Percentiles rank a stretch among this genome's conserved stretches.
Conservation (phyloP, 2,329 filamentous ascomycete genomes). For the Aspergillus tamarii region DNA sequence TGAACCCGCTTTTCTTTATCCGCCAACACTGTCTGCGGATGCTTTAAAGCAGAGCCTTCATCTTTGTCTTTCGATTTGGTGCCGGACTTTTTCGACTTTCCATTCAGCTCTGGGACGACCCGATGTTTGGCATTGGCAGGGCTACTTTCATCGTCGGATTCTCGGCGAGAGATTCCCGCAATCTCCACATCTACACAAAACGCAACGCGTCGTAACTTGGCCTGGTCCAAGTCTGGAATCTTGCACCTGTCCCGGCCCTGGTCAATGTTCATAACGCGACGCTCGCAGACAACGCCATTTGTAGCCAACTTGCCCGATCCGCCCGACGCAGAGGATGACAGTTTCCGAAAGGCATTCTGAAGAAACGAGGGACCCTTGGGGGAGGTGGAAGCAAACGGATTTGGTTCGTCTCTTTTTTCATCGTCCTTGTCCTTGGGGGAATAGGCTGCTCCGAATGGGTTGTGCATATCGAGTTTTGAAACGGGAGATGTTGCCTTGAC, state of each 20-base stretch:
- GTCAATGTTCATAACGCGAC: conserved; percentile 84
- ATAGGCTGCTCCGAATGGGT: conserved; percentile 50
- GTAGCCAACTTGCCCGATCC: conserved; percentile 57
- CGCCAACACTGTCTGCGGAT: conserved; percentile 57
- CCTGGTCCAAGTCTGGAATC: conserved; percentile 76
- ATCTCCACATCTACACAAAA: conserved; percentile 99
- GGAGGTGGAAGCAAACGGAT: conserved; percentile 61
- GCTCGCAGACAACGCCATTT: conserved; percentile 74
- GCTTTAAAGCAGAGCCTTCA: conserved; percentile 75
- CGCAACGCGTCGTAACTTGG: conserved; percentile 82
- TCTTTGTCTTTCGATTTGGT: conserved; percentile 68
- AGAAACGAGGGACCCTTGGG: conserved; percentile 76
- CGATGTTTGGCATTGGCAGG: conserved; percentile 36
- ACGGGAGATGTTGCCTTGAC: conserved; percentile 37
- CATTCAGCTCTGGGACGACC: conserved; percentile 28
- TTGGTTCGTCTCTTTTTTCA: conserved; percentile 39
- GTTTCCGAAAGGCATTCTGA: conserved; percentile 75
- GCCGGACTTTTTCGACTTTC: conserved; percentile 45
- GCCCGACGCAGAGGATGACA: conserved; percentile 68
- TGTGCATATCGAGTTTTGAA: conserved; percentile 41
- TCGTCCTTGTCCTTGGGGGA: conserved; percentile 49
- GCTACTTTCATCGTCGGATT: conserved; percentile 56
- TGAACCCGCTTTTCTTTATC: conserved; percentile 59
- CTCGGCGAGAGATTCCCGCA: conserved; percentile 81
- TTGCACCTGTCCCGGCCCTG: conserved; percentile 75